A percentile compares a stretch with the other conserved stretches of the same genome.
Evolutionary conservation across 257 asterid genomes (phyloP).

Genomic region (Asclepias syriaca): DNA sequence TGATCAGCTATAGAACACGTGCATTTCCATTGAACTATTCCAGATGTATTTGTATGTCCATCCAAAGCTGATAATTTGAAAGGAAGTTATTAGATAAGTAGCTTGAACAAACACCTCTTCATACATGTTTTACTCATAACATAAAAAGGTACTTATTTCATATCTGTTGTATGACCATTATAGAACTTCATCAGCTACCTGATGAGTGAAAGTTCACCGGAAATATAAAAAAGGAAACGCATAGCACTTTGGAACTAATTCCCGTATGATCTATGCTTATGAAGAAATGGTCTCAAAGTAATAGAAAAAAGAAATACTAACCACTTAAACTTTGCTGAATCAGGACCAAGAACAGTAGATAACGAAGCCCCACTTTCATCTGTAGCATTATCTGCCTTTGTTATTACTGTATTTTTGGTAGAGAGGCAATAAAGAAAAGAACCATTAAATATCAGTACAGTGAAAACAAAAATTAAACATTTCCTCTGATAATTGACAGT

Average conservation of each 20-base stretch:
- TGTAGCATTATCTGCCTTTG: slow-evolving; percentile 43
- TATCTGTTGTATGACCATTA: neutral
- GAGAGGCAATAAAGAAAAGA: neutral
- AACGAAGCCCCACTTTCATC: slow-evolving; percentile 35
- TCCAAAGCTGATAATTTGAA: slow-evolving; percentile 26
- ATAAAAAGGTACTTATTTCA: neutral
- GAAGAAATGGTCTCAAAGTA: neutral
- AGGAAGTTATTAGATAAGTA: neutral
- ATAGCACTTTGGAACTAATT: neutral
- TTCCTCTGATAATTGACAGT: neutral
- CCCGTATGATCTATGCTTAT: neutral
- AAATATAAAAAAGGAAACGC: neutral
- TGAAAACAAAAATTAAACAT: neutral
- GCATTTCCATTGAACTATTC: slow-evolving; percentile 66
- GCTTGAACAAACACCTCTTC: neutral
- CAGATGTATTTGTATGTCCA: slow-evolving; percentile 31
- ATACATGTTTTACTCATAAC: neutral
- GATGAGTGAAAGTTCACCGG: neutral
- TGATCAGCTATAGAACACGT: slow-evolving; percentile 49
- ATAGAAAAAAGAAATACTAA: slow-evolving; percentile 27
- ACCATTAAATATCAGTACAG: neutral
- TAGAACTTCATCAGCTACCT: neutral
- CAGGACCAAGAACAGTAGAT: slow-evolving; percentile 41
- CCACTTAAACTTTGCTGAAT: slow-evolving; percentile 50
- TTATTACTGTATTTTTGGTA: slow-evolving; percentile 6